These are phyloP conservation scores for Sicyos edulis DNA, from an alignment of 306 rosid species.

Conservation along the genomic window DNA sequence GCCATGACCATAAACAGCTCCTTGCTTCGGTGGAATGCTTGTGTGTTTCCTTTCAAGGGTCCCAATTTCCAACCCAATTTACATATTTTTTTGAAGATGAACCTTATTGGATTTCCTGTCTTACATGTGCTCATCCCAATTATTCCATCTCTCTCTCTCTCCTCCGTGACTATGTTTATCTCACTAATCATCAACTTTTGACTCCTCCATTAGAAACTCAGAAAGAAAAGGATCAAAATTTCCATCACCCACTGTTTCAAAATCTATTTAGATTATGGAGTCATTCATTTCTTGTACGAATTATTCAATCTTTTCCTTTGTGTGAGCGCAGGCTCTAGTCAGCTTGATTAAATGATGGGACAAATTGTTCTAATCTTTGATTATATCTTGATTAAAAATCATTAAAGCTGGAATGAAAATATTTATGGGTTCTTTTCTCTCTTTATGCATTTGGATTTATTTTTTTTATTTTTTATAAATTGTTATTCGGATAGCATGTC, in stretches of 20 bases:
- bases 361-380: neutral
- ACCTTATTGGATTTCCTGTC: slow-evolving; percentile 9
- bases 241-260: slow-evolving; percentile 3
- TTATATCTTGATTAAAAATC: neutral
- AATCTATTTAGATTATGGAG: neutral
- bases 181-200: neutral
- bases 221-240: neutral
- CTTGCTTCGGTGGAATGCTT: slow-evolving; percentile 18
- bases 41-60: slow-evolving; percentile 22
- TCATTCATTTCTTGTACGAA: neutral
- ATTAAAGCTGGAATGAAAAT: neutral
- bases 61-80: slow-evolving; percentile 5
- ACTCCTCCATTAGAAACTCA: neutral
- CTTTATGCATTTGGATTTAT: too few species aligned
- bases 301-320: neutral
- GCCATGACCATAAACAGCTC: slow-evolving; percentile 16
- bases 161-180: neutral
- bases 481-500: too few species aligned
- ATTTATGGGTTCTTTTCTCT: neutral
- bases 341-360: neutral
- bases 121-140: slow-evolving; percentile 2
- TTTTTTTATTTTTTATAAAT: too few species aligned
- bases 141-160: slow-evolving; percentile 7
- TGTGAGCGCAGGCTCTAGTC: neutral
- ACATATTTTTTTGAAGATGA: neutral